Conservation (phyloP, 148 eudicot genomes). For the Oxyria digyna region DNA sequence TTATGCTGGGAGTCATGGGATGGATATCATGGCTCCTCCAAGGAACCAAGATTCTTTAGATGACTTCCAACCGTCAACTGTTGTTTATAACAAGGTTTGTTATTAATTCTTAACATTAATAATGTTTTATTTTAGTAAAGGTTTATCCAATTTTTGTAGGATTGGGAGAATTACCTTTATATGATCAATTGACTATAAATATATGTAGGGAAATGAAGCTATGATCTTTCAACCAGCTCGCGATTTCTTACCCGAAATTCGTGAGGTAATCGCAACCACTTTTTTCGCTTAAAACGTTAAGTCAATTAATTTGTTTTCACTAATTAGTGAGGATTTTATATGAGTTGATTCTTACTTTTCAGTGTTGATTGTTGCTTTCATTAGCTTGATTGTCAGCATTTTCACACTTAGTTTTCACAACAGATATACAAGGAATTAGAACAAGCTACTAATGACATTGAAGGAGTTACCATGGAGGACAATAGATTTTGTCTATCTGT, state of each 20-base stretch:
- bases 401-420: background rate
- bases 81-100: constrained; percentile 22
- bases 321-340: background rate
- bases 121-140: background rate
- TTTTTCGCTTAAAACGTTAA: no score
- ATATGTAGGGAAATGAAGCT: constrained; percentile 35
- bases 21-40: constrained; percentile 52
- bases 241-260: constrained; percentile 37
- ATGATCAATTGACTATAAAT: background rate
- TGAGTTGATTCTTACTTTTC: background rate
- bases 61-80: constrained; percentile 18
- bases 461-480: constrained; percentile 43
- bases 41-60: constrained; percentile 21
- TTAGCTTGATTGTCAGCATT: background rate
- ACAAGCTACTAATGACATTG: constrained; percentile 30
- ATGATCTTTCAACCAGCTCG: constrained; percentile 50
- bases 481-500: constrained; percentile 54
- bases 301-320: no score
- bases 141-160: no score
- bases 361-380: background rate
- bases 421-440: constrained; percentile 28
- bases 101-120: background rate
- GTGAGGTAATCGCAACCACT: constrained; percentile 14
- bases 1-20: constrained; percentile 63
- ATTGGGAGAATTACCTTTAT: no score